Base-by-base conservation (phyloP, 345 rosid genomes). In the Citrus trifoliata region DNA sequence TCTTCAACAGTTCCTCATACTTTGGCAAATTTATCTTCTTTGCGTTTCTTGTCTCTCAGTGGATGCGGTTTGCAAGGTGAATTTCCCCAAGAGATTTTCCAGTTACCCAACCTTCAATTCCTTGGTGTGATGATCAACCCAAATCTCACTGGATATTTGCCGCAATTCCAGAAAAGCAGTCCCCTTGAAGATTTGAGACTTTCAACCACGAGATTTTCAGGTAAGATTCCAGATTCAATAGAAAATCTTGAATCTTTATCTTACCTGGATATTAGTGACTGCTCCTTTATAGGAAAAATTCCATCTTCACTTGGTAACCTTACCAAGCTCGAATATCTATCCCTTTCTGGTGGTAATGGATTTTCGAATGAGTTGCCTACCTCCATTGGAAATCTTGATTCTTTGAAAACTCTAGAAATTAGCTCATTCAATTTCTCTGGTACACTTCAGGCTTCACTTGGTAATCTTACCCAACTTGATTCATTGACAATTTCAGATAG, bases 111-210 rank as follows among this genome's bases (percentile, higher is more conserved):
- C 22, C 56, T 51, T 18, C 0, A 51, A 4, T 51, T 18, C 1
- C 56, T 51, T 16, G 56, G 0, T 4, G 0, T 51, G 56, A 0
- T 18, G 56, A 0, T 0, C 0, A 51, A 51, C 0, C 0, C 0
- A 18, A 0, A 51, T 51, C 56, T 51, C 0, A 51, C 56, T 5
- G 56, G 56, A 51, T 51, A 16, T 51, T 51, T 51, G 6, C 56
- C 56, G 5, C 21, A 51, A 5, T 18, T 51, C 2, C 56, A 51
- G 56, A 51, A 51, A 51, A 51, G 22, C 7, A 51, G 56, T 51
- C 7, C 2, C 56, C 56, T 51, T 51, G 56, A 51, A 51, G 7
- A 51, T 51, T 51, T 51, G 56, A 5, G 22, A 16, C 7, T 51
- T 18, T 51, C 56, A 5, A 0, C 0, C 6, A 51, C 22, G 2